Conservation (phyloP, 352 stramenopile species). For the Pythium rishiriense region DNA sequence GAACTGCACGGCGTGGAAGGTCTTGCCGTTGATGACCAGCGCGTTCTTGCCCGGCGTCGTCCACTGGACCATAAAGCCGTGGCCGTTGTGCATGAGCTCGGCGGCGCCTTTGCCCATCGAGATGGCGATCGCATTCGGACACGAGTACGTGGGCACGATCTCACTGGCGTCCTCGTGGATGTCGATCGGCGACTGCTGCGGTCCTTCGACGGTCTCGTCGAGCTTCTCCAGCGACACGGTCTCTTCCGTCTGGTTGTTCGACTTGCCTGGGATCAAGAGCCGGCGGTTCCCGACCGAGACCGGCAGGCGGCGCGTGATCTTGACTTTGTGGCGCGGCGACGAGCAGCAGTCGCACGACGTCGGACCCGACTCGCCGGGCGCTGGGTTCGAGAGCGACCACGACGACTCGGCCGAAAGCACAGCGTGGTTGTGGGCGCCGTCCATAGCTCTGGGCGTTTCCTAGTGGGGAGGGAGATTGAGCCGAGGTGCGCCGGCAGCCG, state of each 20-base stretch:
- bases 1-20: slow-evolving; percentile 29
- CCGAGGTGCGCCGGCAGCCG: neutral
- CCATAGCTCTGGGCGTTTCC: neutral
- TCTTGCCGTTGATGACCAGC: slow-evolving; percentile 29
- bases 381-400: slow-evolving; percentile 6
- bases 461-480: neutral
- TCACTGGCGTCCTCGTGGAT: slow-evolving; percentile 7
- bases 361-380: neutral
- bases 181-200: slow-evolving; percentile 24
- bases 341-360: neutral
- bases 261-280: neutral
- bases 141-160: neutral
- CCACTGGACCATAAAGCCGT: slow-evolving; percentile 7
- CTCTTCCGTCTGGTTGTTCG: neutral
- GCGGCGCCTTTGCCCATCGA: slow-evolving; percentile 3
- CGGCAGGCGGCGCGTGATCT: neutral
- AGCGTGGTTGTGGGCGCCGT: neutral
- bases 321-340: neutral
- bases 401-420: slow-evolving; percentile 11
- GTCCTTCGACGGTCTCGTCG: slow-evolving; percentile 6
- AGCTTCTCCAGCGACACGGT: neutral
- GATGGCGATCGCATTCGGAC: slow-evolving; percentile 4
- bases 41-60: slow-evolving; percentile 10
- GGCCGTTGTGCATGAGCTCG: slow-evolving; percentile 14
- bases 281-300: neutral